phyloP scores from a whole-genome alignment of 1,284 basidiomycete genomes.

The Dichomitus squalens region DNA sequence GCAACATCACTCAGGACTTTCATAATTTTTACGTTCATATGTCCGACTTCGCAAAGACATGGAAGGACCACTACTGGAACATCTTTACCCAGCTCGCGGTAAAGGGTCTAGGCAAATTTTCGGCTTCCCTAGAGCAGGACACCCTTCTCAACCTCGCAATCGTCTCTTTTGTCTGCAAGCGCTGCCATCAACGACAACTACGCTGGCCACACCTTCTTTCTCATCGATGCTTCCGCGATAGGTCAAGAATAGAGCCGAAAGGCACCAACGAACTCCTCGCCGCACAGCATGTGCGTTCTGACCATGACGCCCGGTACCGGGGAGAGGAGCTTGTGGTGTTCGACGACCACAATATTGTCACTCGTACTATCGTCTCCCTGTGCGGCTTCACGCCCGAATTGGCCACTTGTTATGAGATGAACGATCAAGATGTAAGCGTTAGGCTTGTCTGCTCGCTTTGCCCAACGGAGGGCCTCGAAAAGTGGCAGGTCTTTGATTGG shows the following conservation, averaged over 20 bases:
- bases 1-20: background rate
- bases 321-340: background rate
- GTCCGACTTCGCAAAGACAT: background rate
- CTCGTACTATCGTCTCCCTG: background rate
- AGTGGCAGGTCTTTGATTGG: background rate
- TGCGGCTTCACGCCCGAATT: background rate
- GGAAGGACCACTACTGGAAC: background rate
- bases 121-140: background rate
- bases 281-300: background rate
- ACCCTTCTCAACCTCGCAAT: conserved; percentile 5
- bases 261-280: background rate
- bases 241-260: background rate
- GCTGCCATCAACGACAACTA: background rate
- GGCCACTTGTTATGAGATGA: background rate
- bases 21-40: too few species aligned
- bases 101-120: background rate
- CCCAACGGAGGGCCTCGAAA: background rate
- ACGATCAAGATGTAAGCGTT: background rate
- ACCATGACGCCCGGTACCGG: background rate
- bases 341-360: background rate
- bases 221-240: conserved; percentile 4
- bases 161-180: conserved; percentile 4
- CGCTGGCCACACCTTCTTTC: conserved; percentile 12
- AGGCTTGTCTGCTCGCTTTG: background rate
- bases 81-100: background rate